These are phyloP conservation scores for Mariannaea elegans DNA, from an alignment of 2,329 filamentous ascomycete genomes.

Conservation along the genomic window DNA sequence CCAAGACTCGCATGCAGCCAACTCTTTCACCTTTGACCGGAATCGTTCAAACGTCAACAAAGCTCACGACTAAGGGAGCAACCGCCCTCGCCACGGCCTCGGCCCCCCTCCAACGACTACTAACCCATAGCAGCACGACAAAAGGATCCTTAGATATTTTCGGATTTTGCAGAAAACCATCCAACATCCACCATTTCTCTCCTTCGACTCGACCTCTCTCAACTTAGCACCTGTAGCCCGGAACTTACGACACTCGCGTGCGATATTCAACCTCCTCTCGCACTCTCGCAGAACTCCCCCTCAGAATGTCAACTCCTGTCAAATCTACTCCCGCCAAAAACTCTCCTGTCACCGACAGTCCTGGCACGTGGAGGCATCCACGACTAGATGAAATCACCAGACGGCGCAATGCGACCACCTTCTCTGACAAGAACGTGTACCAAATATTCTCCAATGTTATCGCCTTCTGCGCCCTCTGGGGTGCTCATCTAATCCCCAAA, in stretches of 20 bases:
- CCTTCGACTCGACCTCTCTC: background rate
- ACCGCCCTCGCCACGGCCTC: constrained; percentile 43
- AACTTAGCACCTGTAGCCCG: background rate
- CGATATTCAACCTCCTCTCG: background rate
- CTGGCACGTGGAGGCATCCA: constrained; percentile 92
- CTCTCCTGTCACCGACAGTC: constrained; percentile 58
- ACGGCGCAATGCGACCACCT: constrained; percentile 80
- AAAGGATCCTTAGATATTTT: constrained; percentile 8
- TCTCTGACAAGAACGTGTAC: constrained; percentile 79
- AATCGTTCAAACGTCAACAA: constrained; percentile 45
- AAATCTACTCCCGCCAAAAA: constrained; percentile 40
- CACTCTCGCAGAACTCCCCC: background rate
- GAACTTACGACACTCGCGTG: background rate
- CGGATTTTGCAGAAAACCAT: background rate
- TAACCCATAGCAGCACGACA: constrained; percentile 41
- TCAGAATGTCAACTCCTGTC: constrained; percentile 34
- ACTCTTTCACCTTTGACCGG: constrained; percentile 23
- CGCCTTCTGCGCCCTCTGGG: constrained; percentile 53
- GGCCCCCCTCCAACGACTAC: constrained; percentile 42
- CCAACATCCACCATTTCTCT: background rate
- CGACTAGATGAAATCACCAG: constrained; percentile 85
- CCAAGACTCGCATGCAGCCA: constrained; percentile 19
- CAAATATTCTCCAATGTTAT: constrained; percentile 74
- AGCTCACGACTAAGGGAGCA: constrained; percentile 39
- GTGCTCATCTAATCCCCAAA: constrained; percentile 46